These are phyloP conservation scores for Pseudogymnoascus sp. DNA, from an alignment of 2,329 filamentous ascomycete genomes.

Conservation along the genomic window DNA sequence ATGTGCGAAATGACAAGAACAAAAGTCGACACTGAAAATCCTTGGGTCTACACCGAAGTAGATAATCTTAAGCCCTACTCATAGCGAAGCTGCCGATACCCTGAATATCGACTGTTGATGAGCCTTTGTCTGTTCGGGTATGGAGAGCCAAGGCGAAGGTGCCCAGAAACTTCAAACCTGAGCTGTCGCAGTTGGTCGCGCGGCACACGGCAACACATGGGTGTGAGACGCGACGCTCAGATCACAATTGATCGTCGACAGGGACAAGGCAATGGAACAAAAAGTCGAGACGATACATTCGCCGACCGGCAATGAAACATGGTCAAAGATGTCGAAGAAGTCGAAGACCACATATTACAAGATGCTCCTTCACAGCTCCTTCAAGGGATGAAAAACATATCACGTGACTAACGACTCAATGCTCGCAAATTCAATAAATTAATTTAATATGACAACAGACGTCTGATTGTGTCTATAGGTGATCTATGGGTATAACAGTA, in stretches of 20 bases:
- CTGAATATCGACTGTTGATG: background rate
- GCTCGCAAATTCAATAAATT: background rate
- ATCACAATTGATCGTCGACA: conserved; percentile 3
- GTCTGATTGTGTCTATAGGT: background rate
- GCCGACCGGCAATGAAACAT: background rate
- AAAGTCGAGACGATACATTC: conserved; percentile 4
- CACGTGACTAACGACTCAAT: background rate
- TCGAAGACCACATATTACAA: background rate
- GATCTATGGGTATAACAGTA: conserved; percentile 8
- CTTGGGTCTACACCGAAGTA: background rate
- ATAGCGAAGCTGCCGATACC: background rate
- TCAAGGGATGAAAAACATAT: background rate
- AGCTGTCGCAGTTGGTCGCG: background rate
- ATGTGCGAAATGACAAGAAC: background rate
- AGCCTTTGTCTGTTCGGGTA: background rate
- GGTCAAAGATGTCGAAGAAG: background rate
- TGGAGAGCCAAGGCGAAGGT: background rate
- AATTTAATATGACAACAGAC: background rate
- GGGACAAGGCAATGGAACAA: conserved; percentile 1
- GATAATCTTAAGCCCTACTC: background rate
- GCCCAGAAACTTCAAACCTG: background rate
- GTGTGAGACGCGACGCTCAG: conserved; percentile 3
- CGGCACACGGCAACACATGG: background rate
- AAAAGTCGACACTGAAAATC: background rate
- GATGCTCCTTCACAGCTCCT: background rate